Conservation (phyloP, 202 grass and related monocot genomes). For the Musa balbisiana region DNA sequence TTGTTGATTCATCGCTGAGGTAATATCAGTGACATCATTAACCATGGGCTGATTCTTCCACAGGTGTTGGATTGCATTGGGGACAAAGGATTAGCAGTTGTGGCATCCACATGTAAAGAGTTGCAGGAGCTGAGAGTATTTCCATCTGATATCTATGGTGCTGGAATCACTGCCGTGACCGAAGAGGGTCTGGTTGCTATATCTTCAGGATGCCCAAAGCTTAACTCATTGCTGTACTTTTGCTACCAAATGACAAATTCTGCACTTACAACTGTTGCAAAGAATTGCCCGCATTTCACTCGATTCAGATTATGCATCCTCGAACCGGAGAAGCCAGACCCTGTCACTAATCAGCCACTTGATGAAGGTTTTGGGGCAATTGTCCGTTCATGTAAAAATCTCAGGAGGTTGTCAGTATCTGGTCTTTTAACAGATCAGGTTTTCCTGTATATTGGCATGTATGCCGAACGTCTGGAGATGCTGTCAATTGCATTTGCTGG, state of each 20-base stretch:
- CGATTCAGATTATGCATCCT: conserved; percentile 85
- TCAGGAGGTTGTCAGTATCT: conserved; percentile 71
- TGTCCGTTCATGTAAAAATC: conserved; percentile 52
- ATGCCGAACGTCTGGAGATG: conserved; percentile 76
- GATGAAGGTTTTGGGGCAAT: conserved; percentile 95
- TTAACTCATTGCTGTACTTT: conserved; percentile 78
- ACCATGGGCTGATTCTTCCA: not conserved
- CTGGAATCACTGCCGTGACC: conserved; percentile 54
- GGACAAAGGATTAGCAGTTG: conserved; percentile 74
- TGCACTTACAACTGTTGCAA: conserved; percentile 54
- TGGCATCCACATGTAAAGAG: conserved; percentile 72
- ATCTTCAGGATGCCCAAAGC: conserved; percentile 62
- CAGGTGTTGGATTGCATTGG: conserved; percentile 89
- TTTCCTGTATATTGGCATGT: conserved; percentile 73
- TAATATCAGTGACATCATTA: not conserved
- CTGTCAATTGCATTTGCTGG: conserved; percentile 95
- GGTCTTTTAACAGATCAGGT: conserved; percentile 75
- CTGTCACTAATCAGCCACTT: conserved; percentile 51
- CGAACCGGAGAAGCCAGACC: conserved; percentile 67
- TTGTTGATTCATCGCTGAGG: conserved; percentile 8
- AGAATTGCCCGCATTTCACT: conserved; percentile 83
- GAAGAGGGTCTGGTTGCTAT: conserved; percentile 86
- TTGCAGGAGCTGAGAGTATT: conserved; percentile 92
- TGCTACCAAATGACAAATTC: conserved; percentile 94
- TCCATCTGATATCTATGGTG: conserved; percentile 57